These are phyloP conservation scores for Astrothelium macrocarpum DNA, from an alignment of 495 filamentous ascomycete genomes.

Conservation along the genomic window DNA sequence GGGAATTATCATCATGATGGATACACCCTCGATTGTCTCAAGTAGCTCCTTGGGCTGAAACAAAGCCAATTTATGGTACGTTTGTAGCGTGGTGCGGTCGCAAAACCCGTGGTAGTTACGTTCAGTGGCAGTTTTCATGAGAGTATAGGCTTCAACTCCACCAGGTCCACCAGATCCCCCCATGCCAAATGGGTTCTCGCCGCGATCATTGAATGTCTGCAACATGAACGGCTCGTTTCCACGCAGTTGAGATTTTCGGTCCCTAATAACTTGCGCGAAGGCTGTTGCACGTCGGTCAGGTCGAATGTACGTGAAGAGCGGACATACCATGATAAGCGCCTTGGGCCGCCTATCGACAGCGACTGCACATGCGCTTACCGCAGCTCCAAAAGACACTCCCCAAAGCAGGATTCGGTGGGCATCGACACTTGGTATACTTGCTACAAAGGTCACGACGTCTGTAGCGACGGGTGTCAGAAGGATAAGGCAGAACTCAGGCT, in stretches of 20 bases:
- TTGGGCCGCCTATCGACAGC: constrained; percentile 27
- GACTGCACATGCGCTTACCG: constrained; percentile 21
- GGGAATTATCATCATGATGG: constrained; percentile 23
- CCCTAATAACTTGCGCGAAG: constrained; percentile 21
- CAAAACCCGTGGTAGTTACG: constrained; percentile 11
- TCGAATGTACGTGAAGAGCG: constrained; percentile 16
- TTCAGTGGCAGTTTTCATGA: constrained; percentile 17
- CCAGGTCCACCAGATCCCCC: constrained; percentile 13
- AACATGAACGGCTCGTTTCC: constrained; percentile 23
- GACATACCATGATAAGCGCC: constrained; percentile 23
- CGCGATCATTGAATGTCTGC: constrained; percentile 22
- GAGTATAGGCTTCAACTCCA: constrained; percentile 20
- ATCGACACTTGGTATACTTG: constrained; percentile 26
- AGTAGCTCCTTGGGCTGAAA: constrained; percentile 18
- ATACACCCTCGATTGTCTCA: constrained; percentile 14
- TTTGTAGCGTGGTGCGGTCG: background rate
- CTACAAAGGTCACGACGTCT: constrained; percentile 33
- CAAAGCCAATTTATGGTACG: background rate
- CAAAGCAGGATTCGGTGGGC: constrained; percentile 37
- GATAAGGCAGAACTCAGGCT: too few relatives aligned
- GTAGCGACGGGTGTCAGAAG: too few relatives aligned
- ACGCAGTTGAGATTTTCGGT: constrained; percentile 24
- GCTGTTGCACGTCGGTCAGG: constrained; percentile 11
- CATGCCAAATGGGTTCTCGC: constrained; percentile 33
- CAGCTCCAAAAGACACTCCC: constrained; percentile 37